Evolutionary conservation across 225 moss, liverwort and hornwort genomes (phyloP), one percentile per base, ranked within the genome.

Genomic region (Anthoceros angustus): DNA sequence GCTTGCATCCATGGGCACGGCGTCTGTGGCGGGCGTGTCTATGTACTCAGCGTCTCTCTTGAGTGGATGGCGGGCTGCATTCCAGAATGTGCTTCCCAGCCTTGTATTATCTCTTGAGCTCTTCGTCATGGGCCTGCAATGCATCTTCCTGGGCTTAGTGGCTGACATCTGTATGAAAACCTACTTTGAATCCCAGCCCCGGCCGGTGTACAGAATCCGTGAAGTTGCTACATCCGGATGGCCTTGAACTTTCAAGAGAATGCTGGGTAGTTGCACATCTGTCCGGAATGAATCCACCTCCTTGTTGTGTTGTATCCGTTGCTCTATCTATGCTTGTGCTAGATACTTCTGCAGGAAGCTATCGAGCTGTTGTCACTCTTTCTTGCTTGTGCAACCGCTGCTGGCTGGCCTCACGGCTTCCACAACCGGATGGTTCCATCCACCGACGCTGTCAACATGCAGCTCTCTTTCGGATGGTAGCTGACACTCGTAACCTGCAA

Each of bases 391-490:
- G 32, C 32, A 32, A 32, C 76, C 4, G 70, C 78, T 12, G 80
- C 83, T 55, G 23, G 10, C 18, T 55, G n/a, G 7, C 18, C 55
- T 86, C 82, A 98, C 15, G 86, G 76, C 76, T 74, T 98, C 98
- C 98, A 98, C 65, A 98, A 18, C 43, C 98, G 86, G 39, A 92
- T 80, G 66, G 92, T 98, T 74, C 85, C 85, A 75, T 98, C 98
- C 40, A 87, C 92, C 39, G 98, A 98, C 68, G 98, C 81, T 16
- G 98, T 98, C 40, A 98, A 84, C 84, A 98, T 80, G 75, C 80
- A 92, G 73, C 70, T 77, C 45, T 98, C 89, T 12, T 74, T 84
- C 41, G 98, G 92, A 67, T 98, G 98, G 66, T 83, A 92, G 26
- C 88, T 82, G 41, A 98, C 78, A 62, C 84, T 81, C 40, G 98